Conservation (phyloP, 2,329 filamentous ascomycete species). For the Clarireedia hainanense region DNA sequence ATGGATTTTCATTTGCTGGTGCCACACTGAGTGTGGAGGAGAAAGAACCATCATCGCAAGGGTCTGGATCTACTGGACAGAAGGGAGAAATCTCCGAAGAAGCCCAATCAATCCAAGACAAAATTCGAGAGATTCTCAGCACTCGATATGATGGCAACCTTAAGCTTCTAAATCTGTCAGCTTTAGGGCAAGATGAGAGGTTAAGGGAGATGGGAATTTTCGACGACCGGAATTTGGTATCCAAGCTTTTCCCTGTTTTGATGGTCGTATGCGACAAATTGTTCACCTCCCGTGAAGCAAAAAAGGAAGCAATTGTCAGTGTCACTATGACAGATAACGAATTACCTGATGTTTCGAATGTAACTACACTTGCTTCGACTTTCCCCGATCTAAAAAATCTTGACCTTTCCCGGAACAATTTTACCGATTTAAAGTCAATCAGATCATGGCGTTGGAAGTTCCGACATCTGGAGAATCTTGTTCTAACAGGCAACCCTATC, state of each 20-base stretch:
- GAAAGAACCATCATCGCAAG: conserved; percentile 22
- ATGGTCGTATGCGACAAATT: conserved; percentile 78
- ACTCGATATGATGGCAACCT: conserved; percentile 62
- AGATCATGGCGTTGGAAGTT: conserved; percentile 75
- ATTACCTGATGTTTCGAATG: conserved; percentile 61
- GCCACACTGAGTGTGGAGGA: conserved; percentile 47
- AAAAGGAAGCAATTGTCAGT: conserved; percentile 70
- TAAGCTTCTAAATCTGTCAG: conserved; percentile 79
- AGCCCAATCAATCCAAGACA: conserved; percentile 55
- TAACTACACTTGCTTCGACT: conserved; percentile 68
- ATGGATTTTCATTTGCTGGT: conserved; percentile 62
- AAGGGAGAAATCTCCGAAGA: conserved; percentile 40
- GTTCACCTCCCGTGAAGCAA: conserved; percentile 65
- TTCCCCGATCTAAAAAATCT: conserved; percentile 84
- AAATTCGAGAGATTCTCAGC: conserved; percentile 63
- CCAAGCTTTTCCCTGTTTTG: conserved; percentile 86
- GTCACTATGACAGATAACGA: conserved; percentile 77
- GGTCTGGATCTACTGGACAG: conserved; percentile 29
- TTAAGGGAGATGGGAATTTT: conserved; percentile 63
- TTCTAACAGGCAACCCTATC: conserved; percentile 71
- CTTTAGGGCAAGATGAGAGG: conserved; percentile 62
- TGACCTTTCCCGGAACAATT: conserved; percentile 77
- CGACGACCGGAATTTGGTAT: conserved; percentile 55
- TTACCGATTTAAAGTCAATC: conserved; percentile 60
- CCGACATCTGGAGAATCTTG: conserved; percentile 68